Percentiles rank a stretch among this genome's conserved stretches.
Conservation (phyloP, 345 rosid species). For the Acer campestre region DNA sequence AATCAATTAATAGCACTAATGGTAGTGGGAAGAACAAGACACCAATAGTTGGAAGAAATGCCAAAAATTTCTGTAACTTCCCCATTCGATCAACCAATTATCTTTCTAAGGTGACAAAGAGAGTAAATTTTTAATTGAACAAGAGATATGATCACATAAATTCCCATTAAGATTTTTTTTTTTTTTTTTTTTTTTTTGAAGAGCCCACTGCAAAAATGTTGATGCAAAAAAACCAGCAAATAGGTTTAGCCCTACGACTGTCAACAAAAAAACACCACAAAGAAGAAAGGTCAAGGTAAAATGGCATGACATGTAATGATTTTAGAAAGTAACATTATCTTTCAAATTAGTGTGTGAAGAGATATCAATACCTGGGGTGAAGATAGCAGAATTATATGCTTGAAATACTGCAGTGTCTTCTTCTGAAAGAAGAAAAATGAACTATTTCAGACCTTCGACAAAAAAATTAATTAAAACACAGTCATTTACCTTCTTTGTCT, state of each 20-base stretch:
- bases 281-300: not conserved
- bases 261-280: not conserved
- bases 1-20: not conserved
- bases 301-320: not conserved
- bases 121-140: not conserved
- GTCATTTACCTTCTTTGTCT: not conserved
- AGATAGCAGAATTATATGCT: slow-evolving; percentile 68
- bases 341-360: not conserved
- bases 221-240: not conserved
- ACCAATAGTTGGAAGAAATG: not conserved
- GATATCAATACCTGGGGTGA: slow-evolving; percentile 79
- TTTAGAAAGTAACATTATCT: not conserved
- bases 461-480: not conserved
- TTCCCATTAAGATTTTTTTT: not conserved
- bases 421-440: slow-evolving; percentile 54
- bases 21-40: not conserved
- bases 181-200: too few species aligned
- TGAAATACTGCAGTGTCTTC: slow-evolving; percentile 83
- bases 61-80: not conserved
- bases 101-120: not conserved
- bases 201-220: too few species aligned
- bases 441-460: slow-evolving; percentile 22
- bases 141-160: not conserved
- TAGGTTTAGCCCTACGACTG: not conserved
- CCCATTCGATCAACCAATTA: slow-evolving; percentile 3